These are phyloP conservation scores for Quercus bicolor DNA, from an alignment of 306 rosid genomes.

Conservation along the genomic window DNA sequence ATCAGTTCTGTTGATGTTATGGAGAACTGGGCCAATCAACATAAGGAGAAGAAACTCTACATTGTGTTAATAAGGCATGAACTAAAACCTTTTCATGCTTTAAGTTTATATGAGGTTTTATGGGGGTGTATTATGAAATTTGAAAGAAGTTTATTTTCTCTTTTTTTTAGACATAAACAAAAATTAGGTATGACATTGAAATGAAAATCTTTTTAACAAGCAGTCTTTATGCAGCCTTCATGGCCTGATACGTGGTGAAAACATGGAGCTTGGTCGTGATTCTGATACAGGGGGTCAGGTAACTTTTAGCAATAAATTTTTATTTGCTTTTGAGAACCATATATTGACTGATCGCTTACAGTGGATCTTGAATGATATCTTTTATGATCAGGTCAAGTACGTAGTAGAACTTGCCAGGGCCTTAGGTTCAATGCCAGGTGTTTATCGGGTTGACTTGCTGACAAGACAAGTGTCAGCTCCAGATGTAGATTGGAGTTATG, in stretches of 20 bases:
- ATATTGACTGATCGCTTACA: background rate
- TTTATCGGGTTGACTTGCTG: conserved; percentile 57
- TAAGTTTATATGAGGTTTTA: background rate
- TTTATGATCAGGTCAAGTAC: conserved; percentile 43
- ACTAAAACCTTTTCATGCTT: conserved; percentile 10
- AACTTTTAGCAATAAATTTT: background rate
- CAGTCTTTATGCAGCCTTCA: conserved; percentile 46
- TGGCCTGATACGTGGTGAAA: conserved; percentile 57
- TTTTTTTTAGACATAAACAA: background rate
- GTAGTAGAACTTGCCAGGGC: conserved; percentile 63
- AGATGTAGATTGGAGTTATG: conserved; percentile 60
- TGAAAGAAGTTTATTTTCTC: background rate
- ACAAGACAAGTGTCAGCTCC: conserved; percentile 57
- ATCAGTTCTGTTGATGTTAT: conserved; percentile 42
- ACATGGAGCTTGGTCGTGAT: conserved; percentile 70
- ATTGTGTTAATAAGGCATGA: conserved; percentile 53
- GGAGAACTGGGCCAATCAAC: conserved; percentile 50
- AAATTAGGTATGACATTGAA: background rate
- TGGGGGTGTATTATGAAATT: background rate
- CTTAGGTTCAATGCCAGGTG: conserved; percentile 57
- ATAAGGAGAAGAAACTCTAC: conserved; percentile 50
- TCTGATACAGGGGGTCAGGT: conserved; percentile 72
- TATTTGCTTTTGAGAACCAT: background rate
- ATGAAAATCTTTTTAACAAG: conserved; percentile 20
- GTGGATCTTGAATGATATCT: conserved; percentile 12